phyloP scores from a whole-genome alignment of 225 moss, liverwort and hornwort genomes.

The Lunularia cruciata region DNA sequence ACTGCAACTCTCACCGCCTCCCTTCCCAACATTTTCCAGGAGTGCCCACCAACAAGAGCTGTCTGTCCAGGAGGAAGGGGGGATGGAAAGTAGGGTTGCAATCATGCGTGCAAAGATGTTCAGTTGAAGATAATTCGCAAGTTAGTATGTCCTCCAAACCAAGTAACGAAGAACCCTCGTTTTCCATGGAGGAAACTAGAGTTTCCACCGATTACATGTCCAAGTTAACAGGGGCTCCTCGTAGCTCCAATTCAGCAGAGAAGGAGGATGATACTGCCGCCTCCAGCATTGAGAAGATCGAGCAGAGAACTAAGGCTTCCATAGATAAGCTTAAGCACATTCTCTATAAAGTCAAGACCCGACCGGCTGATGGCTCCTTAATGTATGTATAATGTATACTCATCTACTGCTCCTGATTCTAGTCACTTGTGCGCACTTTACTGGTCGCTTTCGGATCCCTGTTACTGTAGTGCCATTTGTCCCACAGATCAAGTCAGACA shows the following conservation, averaged over 20 bases:
- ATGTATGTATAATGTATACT: conserved; percentile 41
- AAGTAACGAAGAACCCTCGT: background rate
- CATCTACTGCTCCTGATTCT: conserved; percentile 5
- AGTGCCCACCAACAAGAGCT: background rate
- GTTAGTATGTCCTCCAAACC: background rate
- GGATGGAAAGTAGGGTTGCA: conserved; percentile 8
- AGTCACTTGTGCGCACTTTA: background rate
- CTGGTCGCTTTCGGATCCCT: too few relatives aligned
- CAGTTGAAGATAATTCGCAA: background rate
- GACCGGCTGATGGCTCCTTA: conserved; percentile 35
- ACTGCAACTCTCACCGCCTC: background rate
- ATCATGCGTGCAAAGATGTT: background rate
- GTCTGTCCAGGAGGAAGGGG: background rate
- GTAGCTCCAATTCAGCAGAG: conserved; percentile 12
- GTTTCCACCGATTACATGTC: conserved; percentile 1
- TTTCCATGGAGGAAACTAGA: conserved; percentile 1
- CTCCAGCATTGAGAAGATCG: conserved; percentile 52
- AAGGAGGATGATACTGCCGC: conserved; percentile 16
- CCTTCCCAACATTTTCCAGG: background rate
- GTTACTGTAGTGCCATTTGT: too few relatives aligned
- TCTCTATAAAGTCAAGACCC: conserved; percentile 51
- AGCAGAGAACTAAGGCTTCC: conserved; percentile 53
- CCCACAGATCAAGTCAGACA: too few relatives aligned
- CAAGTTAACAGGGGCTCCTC: background rate
- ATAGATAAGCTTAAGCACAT: conserved; percentile 69